phyloP scores from a whole-genome alignment of 768 basidiomycete genomes.

The Scleroderma citrinum region DNA sequence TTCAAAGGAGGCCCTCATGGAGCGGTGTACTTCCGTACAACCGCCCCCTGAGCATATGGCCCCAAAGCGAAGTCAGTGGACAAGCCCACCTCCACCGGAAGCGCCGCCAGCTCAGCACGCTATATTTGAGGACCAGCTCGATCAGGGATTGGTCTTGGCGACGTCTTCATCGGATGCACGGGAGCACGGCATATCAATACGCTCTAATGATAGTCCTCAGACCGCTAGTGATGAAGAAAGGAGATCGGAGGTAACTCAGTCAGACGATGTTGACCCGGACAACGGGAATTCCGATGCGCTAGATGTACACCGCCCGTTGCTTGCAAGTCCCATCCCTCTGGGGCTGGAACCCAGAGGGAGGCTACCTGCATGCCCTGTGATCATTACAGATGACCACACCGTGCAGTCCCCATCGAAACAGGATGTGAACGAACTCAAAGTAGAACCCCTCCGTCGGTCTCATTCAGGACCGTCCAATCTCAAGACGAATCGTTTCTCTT shows the following conservation, averaged over 20 bases:
- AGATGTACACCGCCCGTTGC: constrained; percentile 10
- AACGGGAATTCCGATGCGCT: constrained; percentile 34
- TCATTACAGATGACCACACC: constrained; percentile 4
- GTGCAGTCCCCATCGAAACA: constrained; percentile 2
- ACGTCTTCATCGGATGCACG: constrained; percentile 58
- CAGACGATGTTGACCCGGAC: constrained; percentile 65
- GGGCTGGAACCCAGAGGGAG: constrained; percentile 22
- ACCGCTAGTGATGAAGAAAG: constrained; percentile 60
- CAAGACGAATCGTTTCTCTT: constrained; percentile 32
- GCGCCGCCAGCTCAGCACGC: constrained; percentile 62
- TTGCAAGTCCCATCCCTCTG: constrained; percentile 5
- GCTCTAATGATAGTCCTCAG: constrained; percentile 56
- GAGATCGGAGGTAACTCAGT: constrained; percentile 53
- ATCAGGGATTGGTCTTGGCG: constrained; percentile 59
- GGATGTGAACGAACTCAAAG: constrained; percentile 25
- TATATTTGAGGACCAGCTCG: constrained; percentile 64
- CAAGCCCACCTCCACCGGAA: constrained; percentile 76
- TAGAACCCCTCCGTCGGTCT: constrained; percentile 38
- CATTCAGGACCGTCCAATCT: constrained; percentile 38
- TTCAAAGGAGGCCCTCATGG: constrained; percentile 26
- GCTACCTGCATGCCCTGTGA: constrained; percentile 10
- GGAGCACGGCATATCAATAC: constrained; percentile 44
- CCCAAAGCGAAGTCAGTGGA: constrained; percentile 75
- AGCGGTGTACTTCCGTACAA: constrained; percentile 32
- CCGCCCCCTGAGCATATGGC: constrained; percentile 74